A percentile compares a stretch with the other conserved stretches of the same genome.
phyloP scores from a whole-genome alignment of 2,329 filamentous ascomycete species.

The Biscogniauxia mediterranea region DNA sequence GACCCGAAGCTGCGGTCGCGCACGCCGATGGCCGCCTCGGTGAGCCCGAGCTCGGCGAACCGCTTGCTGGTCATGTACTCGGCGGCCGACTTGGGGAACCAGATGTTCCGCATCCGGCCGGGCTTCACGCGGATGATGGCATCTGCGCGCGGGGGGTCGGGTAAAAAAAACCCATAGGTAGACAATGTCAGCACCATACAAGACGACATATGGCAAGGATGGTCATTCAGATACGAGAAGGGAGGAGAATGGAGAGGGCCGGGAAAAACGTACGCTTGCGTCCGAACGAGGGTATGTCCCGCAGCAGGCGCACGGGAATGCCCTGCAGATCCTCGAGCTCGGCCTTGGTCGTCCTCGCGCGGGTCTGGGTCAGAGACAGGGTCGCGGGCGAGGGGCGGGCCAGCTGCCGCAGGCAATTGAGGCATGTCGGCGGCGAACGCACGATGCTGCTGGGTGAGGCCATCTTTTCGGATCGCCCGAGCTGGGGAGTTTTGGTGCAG shows the following conservation, averaged over 20 bases:
- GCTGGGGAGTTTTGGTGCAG: not conserved
- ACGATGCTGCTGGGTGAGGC: constrained; percentile 20
- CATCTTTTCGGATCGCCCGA: constrained; percentile 18
- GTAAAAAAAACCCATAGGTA: not conserved
- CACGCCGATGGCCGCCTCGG: constrained; percentile 31
- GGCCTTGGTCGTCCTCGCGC: constrained; percentile 37
- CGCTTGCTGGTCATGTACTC: constrained; percentile 36
- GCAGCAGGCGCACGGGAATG: constrained; percentile 43
- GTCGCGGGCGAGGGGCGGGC: constrained; percentile 18
- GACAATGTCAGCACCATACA: not conserved
- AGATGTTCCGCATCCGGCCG: constrained; percentile 36
- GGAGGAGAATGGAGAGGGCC: not conserved
- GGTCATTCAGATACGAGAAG: no score
- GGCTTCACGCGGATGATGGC: constrained; percentile 36
- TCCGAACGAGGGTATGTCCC: constrained; percentile 41
- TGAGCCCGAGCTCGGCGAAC: constrained; percentile 32
- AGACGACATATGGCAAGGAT: no score
- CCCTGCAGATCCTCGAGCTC: constrained; percentile 38
- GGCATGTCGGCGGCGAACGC: constrained; percentile 32
- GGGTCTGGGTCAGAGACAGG: constrained; percentile 32
- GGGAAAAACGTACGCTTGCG: constrained; percentile 32
- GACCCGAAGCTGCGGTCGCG: constrained; percentile 34
- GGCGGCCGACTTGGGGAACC: constrained; percentile 33
- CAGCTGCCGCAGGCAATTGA: constrained; percentile 33
- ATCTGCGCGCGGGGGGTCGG: constrained; percentile 21